phyloP scores from a whole-genome alignment of 176 grass and related monocot species.

The Secale cereale region DNA sequence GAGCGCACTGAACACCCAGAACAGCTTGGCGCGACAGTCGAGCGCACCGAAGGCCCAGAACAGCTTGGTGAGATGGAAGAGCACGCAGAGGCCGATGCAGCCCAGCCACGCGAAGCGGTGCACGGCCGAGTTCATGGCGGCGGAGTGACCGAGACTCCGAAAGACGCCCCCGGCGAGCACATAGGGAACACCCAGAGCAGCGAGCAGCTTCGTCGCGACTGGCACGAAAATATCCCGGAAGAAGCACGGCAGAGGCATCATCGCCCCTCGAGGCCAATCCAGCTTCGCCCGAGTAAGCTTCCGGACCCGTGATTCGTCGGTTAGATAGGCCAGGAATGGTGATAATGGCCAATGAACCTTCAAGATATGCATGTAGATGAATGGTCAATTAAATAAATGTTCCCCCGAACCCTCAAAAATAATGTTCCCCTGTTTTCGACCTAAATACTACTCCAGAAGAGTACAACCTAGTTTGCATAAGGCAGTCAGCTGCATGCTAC shows the following conservation, averaged over 20 bases:
- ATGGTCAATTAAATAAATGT: background rate
- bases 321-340: slow-evolving; percentile 16
- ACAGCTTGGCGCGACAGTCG: no score
- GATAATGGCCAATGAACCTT: slow-evolving; percentile 30
- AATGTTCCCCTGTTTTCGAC: background rate
- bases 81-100: background rate
- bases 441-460: background rate
- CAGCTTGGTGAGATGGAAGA: no score
- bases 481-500: background rate
- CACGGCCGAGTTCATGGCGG: slow-evolving; percentile 29
- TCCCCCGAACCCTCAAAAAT: no score
- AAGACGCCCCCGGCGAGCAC: slow-evolving; percentile 38
- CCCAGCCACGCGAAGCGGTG: slow-evolving; percentile 46
- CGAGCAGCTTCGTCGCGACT: slow-evolving; percentile 28
- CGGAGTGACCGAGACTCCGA: slow-evolving; percentile 34
- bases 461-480: background rate
- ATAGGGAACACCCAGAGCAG: slow-evolving; percentile 43
- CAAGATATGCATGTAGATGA: background rate
- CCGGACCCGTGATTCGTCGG: slow-evolving; percentile 23
- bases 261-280: slow-evolving; percentile 29
- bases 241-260: slow-evolving; percentile 33
- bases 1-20: no score
- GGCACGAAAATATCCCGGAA: slow-evolving; percentile 43
- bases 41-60: no score
- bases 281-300: slow-evolving; percentile 31